These are phyloP conservation scores for Phaeodactylum tricornutum DNA, from an alignment of 108 stramenopile genomes.

Conservation along the genomic window DNA sequence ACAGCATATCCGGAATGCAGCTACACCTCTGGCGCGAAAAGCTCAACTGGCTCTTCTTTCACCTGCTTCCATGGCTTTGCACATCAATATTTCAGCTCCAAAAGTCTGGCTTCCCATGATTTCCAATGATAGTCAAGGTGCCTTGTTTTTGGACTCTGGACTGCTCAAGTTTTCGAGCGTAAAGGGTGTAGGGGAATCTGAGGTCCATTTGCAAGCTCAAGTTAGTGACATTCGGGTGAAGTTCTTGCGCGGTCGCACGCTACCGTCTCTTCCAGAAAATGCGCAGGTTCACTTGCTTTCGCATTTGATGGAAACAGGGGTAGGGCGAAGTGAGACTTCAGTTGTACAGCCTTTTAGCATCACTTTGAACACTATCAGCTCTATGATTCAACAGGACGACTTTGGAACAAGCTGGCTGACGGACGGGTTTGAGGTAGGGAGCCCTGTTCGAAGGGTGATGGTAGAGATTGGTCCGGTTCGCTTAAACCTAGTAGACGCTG, in stretches of 20 bases:
- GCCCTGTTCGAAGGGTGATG: slow-evolving; percentile 11
- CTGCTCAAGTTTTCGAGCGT: slow-evolving; percentile 26
- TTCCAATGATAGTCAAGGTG: slow-evolving; percentile 30
- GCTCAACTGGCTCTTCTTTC: slow-evolving; percentile 60
- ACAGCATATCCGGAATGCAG: slow-evolving; percentile 46
- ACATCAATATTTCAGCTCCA: slow-evolving; percentile 57
- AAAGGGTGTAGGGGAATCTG: slow-evolving; percentile 28
- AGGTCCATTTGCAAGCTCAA: slow-evolving; percentile 30
- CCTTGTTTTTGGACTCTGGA: slow-evolving; percentile 58
- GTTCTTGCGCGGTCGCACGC: slow-evolving; percentile 10
- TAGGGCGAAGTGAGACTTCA: too few species aligned
- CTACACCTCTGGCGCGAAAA: slow-evolving; percentile 67
- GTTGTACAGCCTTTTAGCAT: too few species aligned
- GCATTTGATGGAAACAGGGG: neutral
- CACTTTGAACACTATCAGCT: too few species aligned
- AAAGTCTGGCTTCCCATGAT: slow-evolving; percentile 67
- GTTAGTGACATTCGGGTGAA: slow-evolving; percentile 48
- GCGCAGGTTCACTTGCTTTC: neutral
- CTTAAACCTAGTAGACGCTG: slow-evolving; percentile 66
- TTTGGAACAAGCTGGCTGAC: too few species aligned
- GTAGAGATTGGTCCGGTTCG: slow-evolving; percentile 37
- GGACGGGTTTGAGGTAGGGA: too few species aligned
- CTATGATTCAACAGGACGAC: too few species aligned
- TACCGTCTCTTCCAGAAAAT: neutral
- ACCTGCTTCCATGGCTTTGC: slow-evolving; percentile 42